Evolutionary conservation across 495 filamentous ascomycete species (phyloP), one percentile per base, ranked within the genome.

Genomic region (Aspergillus steynii): DNA sequence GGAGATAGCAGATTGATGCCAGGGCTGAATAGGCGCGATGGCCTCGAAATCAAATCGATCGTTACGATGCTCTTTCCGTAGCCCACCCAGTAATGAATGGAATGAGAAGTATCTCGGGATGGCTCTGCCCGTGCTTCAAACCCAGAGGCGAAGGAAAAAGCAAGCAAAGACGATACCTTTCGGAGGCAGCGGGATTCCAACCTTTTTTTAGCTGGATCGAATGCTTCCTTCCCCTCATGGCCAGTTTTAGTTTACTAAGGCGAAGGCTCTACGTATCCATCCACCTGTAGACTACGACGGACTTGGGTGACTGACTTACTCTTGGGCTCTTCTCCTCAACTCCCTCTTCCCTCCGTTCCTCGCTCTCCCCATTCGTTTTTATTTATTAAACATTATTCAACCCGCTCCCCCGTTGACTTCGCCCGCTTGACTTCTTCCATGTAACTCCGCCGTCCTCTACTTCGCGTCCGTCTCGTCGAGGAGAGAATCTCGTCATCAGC

Each of bases 201-300:
- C 37, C 31, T 32, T 32, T 32, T 32, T 32, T 32, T 32, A 32
- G 31, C 31, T 32, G 31, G 31, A 32, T 32, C 7, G 3, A 32
- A 7, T 32, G 31, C 31, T 32, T 32, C 20, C 20, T 42, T 42
- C 37, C 37, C 37, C 37, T 42, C 37, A 42, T 34, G 31, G 31
- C 6, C 31, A 9, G 31, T 34, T 34, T 34, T 34, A 15, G 1
- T 42, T 42, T 42, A 42, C 37, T 42, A 42, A 42, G 37, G 9
- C 12, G 37, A 4, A 42, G 9, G 14, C 14, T 42, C 37, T 14
- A 42, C 34, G 64, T 66, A 64, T 65, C 66, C 68, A 68, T 70
- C 66, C 71, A 65, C 65, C 67, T 67, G 69, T 60, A 42, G 10
- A 42, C 37, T 42, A 42, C 60, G 20, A n/a, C n/a, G 5, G 15